Conservation (phyloP, 306 rosid genomes). For the Begonia fuchsioides region DNA sequence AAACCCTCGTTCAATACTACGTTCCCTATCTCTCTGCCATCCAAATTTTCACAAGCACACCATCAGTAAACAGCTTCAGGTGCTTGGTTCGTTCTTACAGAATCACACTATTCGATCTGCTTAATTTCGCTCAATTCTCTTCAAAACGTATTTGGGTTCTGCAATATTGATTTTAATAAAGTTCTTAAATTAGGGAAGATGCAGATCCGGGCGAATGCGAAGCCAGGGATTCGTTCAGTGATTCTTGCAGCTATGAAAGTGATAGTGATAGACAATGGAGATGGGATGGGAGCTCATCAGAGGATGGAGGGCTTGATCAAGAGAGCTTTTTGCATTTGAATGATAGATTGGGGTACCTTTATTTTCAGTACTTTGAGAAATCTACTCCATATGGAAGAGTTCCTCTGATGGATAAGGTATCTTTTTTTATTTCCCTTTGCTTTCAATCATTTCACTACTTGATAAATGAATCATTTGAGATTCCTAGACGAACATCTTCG, state of each 20-base stretch:
- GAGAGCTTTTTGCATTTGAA: conserved; percentile 33
- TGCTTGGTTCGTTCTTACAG: conserved; percentile 4
- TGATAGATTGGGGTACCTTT: conserved; percentile 61
- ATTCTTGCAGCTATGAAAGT: conserved; percentile 66
- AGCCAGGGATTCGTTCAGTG: conserved; percentile 66
- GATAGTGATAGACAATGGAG: conserved; percentile 75
- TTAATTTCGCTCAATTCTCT: too few species aligned
- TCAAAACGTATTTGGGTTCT: too few species aligned
- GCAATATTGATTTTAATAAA: too few species aligned
- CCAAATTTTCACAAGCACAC: conserved; percentile 67
- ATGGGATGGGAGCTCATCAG: conserved; percentile 74
- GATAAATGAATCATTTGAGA: not conserved
- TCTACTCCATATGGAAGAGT: conserved; percentile 91
- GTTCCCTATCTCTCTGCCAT: conserved; percentile 96
- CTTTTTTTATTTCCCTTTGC: not conserved
- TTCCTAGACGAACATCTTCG: not conserved
- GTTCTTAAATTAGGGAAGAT: conserved; percentile 42
- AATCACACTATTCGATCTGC: too few species aligned
- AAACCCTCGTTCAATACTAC: conserved; percentile 76
- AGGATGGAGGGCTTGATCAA: conserved; percentile 74
- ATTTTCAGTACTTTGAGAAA: conserved; percentile 79
- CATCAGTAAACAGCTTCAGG: conserved; percentile 40
- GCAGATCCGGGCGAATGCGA: conserved; percentile 63
- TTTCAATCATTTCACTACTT: conserved; percentile 1
- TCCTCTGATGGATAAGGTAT: conserved; percentile 91